Conservation (phyloP, 306 rosid genomes). For the Trifolium pratense region DNA sequence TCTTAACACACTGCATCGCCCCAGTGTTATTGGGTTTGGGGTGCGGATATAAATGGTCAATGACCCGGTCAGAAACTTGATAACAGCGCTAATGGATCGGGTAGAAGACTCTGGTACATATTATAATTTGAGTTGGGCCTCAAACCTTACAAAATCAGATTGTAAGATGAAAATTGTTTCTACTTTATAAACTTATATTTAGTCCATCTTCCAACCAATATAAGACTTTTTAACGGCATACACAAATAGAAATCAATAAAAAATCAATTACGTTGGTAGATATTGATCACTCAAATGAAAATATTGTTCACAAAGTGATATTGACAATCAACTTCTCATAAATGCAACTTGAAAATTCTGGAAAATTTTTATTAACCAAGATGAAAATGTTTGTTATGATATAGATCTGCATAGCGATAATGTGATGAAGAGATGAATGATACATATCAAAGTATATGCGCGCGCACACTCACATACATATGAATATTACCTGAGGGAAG, state of each 20-base stretch:
- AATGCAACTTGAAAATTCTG: not conserved
- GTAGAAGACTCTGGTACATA: no score
- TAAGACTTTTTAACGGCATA: no score
- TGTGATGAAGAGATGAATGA: not conserved
- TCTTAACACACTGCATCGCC: no score
- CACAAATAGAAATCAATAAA: not conserved
- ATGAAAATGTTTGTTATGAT: not conserved
- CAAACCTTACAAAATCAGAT: no score
- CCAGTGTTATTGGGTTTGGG: no score
- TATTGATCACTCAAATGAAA: not conserved
- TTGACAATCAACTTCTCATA: not conserved
- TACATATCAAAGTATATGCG: not conserved
- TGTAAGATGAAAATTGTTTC: no score
- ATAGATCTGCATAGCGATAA: not conserved
- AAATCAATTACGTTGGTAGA: not conserved
- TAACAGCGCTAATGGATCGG: no score
- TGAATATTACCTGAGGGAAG: conserved; percentile 70
- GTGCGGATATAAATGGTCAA: no score
- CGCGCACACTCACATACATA: not conserved
- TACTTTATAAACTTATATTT: no score
- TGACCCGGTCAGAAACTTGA: no score
- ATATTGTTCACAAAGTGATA: not conserved
- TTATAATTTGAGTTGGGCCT: no score
- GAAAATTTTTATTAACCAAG: not conserved
- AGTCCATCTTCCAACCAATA: no score